Evolutionary conservation across 2,329 filamentous ascomycete species (phyloP).

Genomic region (Ophiobolus disseminans): DNA sequence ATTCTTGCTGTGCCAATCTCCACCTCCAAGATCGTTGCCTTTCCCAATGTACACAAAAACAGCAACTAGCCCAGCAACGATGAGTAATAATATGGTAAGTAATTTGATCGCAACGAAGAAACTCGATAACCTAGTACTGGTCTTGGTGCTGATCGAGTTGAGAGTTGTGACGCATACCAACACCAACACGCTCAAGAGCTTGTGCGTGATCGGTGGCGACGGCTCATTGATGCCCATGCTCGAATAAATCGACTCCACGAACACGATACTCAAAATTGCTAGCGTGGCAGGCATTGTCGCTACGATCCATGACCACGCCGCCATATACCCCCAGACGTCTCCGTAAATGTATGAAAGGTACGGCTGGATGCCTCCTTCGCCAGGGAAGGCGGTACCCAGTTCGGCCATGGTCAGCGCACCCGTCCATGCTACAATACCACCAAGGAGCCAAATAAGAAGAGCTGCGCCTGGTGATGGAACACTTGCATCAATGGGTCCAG

Average conservation of each 20-base stretch:
- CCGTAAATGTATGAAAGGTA: conserved; percentile 69
- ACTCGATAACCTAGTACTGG: conserved; percentile 48
- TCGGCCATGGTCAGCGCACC: conserved; percentile 69
- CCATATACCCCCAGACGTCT: conserved; percentile 66
- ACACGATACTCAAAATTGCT: conserved; percentile 69
- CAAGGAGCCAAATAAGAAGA: conserved; percentile 67
- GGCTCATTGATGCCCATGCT: conserved; percentile 66
- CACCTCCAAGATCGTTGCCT: conserved; percentile 40
- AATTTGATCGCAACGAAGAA: conserved; percentile 50
- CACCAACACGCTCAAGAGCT: conserved; percentile 48
- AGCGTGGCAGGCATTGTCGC: conserved; percentile 70
- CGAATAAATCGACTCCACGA: conserved; percentile 55
- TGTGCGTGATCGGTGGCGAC: conserved; percentile 53
- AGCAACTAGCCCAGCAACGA: conserved; percentile 45
- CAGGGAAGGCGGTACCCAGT: conserved; percentile 68
- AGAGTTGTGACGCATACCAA: conserved; percentile 48
- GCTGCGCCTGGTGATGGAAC: conserved; percentile 67
- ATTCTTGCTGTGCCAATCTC: conserved; percentile 41
- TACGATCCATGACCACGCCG: conserved; percentile 71
- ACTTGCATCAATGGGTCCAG: conserved; percentile 68
- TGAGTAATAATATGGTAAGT: conserved; percentile 43
- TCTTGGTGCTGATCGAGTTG: conserved; percentile 55
- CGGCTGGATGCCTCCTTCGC: conserved; percentile 69
- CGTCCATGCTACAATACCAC: conserved; percentile 69
- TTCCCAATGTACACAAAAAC: conserved; percentile 37